Base-by-base conservation (phyloP, 2,329 filamentous ascomycete genomes). In the Aspergillus sp. region DNA sequence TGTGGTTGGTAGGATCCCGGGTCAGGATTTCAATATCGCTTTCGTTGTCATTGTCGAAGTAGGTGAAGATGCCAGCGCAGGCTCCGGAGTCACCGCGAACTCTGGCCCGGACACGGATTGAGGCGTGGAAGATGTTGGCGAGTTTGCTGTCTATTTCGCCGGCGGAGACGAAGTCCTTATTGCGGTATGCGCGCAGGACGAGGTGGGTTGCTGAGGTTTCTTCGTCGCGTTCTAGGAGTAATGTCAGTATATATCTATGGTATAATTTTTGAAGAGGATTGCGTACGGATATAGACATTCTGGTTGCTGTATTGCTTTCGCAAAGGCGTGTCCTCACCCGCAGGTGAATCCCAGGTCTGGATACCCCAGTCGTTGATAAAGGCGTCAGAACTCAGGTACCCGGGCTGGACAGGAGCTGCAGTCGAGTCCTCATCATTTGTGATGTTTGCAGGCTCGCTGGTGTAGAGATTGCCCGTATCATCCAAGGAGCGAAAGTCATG, bases 11-110 rank as follows among this genome's bases (percentile, higher is more conserved):
- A 4, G 45, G 37, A 15, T 55, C 52, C 3, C 24, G 44, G 11
- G 52, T 55, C 3, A 55, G 45, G 45, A 55, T 55, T 24, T 55
- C 52, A 27, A 55, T 55, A 11, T 55, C 52, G 37, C 45, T 49
- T 31, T 55, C 52, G 45, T 48, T 55, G 4, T 48, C 17, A 27
- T 55, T 45, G 45, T 55, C 35, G 23, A 17, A 19, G 23, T 55
- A 55, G n/a, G 52, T 55, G 37, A 55, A 55, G n/a, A 55, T 48
- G 11, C 52, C 52, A 3, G 45, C 52, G 12, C 52, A 55, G 52
- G 44, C 45, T 1, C 52, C 52, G 3, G 52, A 9, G n/a, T 21
- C 45, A n/a, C 52, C 52, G 45, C 45, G 52, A 1, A 55, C 52
- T 19, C 52, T 15, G 9, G 52, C 52, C 6, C 44, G 44, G 8